Conservation (phyloP, 768 basidiomycete genomes). For the Boletus huronensis region DNA sequence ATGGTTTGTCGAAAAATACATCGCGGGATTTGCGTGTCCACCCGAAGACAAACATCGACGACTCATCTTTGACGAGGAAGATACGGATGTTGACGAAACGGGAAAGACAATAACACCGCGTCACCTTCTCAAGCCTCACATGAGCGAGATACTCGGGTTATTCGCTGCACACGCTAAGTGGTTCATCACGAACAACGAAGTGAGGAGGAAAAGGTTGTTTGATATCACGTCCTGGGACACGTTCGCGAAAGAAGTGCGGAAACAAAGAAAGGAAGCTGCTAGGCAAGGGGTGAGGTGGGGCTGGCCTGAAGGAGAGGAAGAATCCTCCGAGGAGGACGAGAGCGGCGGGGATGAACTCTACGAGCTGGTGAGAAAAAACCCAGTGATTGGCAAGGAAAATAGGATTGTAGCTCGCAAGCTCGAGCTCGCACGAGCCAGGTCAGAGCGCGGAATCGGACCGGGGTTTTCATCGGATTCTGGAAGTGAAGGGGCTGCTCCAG, state of each 20-base stretch:
- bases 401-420: conserved; percentile 19
- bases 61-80: conserved; percentile 35
- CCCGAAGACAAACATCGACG: conserved; percentile 29
- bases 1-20: conserved; percentile 48
- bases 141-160: conserved; percentile 45
- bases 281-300: conserved; percentile 23
- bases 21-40: conserved; percentile 26
- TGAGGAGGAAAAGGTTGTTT: conserved; percentile 32
- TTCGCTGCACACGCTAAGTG: conserved; percentile 59
- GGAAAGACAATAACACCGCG: conserved; percentile 34
- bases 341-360: neutral
- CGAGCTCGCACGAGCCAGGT: conserved; percentile 12
- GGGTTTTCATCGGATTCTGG: conserved; percentile 19
- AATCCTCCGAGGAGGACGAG: conserved; percentile 8
- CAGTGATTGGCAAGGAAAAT: conserved; percentile 28
- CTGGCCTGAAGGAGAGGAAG: conserved; percentile 16
- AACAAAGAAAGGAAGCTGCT: conserved; percentile 33
- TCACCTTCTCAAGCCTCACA: conserved; percentile 46
- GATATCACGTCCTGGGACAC: conserved; percentile 45
- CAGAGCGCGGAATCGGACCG: neutral
- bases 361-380: conserved; percentile 20
- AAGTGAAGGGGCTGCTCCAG: conserved; percentile 15
- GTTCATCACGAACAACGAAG: conserved; percentile 49
- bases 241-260: conserved; percentile 38
- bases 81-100: conserved; percentile 29